phyloP scores from a whole-genome alignment of 2,329 filamentous ascomycete species.

The Verruconis gallopava region DNA sequence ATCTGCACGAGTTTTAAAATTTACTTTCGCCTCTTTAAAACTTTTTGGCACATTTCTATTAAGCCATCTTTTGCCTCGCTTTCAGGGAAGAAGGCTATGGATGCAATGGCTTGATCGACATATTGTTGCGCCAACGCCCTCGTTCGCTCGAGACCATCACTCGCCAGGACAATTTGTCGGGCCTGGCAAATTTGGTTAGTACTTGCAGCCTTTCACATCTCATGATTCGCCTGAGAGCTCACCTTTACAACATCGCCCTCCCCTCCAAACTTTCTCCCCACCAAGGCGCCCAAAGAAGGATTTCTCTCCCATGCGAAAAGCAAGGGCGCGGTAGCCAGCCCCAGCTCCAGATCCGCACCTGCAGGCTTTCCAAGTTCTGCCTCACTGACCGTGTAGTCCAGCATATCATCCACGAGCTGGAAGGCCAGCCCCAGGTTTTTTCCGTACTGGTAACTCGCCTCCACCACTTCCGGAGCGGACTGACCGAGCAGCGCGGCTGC shows the following conservation, averaged over 20 bases:
- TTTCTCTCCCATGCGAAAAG: constrained; percentile 92
- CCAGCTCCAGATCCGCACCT: constrained; percentile 84
- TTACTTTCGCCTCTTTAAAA: constrained; percentile 76
- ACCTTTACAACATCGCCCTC: constrained; percentile 79
- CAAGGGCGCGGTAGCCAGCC: constrained; percentile 83
- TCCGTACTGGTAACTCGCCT: constrained; percentile 84
- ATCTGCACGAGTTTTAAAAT: too few species aligned
- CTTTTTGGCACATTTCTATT: constrained; percentile 87
- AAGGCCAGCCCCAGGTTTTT: constrained; percentile 91
- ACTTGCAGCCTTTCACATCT: constrained; percentile 1
- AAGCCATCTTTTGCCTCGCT: constrained; percentile 88
- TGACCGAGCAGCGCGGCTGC: constrained; percentile 78
- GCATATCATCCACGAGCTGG: constrained; percentile 93
- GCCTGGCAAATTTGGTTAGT: constrained; percentile 45
- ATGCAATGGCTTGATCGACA: constrained; percentile 70
- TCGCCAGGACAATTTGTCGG: constrained; percentile 67
- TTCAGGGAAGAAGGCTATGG: constrained; percentile 77
- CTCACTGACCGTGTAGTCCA: constrained; percentile 84
- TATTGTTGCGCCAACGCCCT: constrained; percentile 83
- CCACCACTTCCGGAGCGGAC: constrained; percentile 63
- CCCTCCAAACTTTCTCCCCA: constrained; percentile 77
- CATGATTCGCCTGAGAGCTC: constrained; percentile 24
- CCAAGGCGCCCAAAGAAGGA: constrained; percentile 69
- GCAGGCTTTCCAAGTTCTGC: constrained; percentile 86
- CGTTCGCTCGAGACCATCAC: constrained; percentile 84